phyloP scores from a whole-genome alignment of 1,284 basidiomycete species.

The Leccinum griseonigrum region DNA sequence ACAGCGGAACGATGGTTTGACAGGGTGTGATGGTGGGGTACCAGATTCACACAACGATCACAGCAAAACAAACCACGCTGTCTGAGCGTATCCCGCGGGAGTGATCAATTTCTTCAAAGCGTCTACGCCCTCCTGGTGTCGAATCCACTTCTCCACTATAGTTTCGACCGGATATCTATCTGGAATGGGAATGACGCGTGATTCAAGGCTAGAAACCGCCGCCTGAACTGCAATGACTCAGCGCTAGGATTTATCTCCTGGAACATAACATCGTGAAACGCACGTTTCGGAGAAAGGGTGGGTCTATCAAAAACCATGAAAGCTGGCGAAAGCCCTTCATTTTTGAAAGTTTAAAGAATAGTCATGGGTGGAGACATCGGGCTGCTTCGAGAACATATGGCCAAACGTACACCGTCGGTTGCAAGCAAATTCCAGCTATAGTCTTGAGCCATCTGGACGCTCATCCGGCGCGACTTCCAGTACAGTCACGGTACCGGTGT shows the following conservation, averaged over 20 bases:
- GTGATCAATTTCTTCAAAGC: conserved; percentile 22
- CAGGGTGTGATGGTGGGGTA: conserved; percentile 32
- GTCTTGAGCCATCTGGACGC: conserved; percentile 2
- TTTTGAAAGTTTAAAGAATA: conserved; percentile 34
- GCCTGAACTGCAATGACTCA: conserved; percentile 36
- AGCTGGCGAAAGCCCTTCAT: neutral
- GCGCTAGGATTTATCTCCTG: neutral
- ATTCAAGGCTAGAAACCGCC: conserved; percentile 40
- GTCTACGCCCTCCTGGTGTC: conserved; percentile 36
- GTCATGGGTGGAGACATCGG: conserved; percentile 44
- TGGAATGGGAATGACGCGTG: conserved; percentile 46
- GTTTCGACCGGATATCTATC: conserved; percentile 50
- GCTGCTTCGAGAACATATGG: conserved; percentile 54
- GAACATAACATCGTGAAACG: conserved; percentile 11
- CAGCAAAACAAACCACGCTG: conserved; percentile 35
- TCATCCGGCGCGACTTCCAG: conserved; percentile 38
- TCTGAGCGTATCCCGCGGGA: conserved; percentile 17
- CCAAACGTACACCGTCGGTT: conserved; percentile 44
- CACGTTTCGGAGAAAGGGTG: conserved; percentile 39
- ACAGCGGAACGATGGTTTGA: conserved; percentile 28
- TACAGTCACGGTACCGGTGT: conserved; percentile 33
- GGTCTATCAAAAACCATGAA: conserved; percentile 20
- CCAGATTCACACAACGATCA: conserved; percentile 34
- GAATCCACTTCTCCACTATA: conserved; percentile 67
- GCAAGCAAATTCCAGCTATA: conserved; percentile 55